A percentile compares a stretch with the other conserved stretches of the same genome.
These are phyloP conservation scores for Peltaster fructicola DNA, from an alignment of 2,329 filamentous ascomycete genomes.

Conservation along the genomic window DNA sequence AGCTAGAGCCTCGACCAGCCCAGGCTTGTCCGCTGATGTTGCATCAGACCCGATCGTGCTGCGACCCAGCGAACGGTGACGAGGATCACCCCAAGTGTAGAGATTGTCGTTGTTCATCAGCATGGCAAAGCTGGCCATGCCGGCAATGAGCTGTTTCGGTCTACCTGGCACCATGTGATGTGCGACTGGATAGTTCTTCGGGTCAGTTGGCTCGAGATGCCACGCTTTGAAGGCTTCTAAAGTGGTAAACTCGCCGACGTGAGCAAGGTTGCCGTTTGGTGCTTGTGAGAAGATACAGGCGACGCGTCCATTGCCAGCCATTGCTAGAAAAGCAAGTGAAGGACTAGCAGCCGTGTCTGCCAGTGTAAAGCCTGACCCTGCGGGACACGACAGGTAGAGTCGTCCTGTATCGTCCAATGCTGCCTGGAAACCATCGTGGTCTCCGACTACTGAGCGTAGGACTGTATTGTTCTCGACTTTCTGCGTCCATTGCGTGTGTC, in stretches of 20 bases:
- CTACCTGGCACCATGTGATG: constrained; percentile 15
- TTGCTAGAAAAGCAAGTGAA: constrained; percentile 10
- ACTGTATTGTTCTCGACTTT: constrained; percentile 2
- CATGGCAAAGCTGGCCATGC: constrained; percentile 22
- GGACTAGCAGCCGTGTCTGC: too few relatives aligned
- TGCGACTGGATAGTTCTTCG: constrained; percentile 8
- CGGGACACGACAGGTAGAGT: constrained; percentile 5
- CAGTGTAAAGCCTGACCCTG: constrained; percentile 1
- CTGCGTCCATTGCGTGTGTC: constrained; percentile 1
- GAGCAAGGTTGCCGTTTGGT: constrained; percentile 10
- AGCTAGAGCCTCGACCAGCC: constrained; percentile 30
- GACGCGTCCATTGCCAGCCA: constrained; percentile 14
- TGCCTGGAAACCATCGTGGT: constrained; percentile 17
- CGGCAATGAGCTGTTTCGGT: constrained; percentile 17
- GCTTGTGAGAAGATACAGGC: constrained; percentile 14
- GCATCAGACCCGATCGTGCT: constrained; percentile 20
- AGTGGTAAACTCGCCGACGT: constrained; percentile 13
- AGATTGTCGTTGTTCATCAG: constrained; percentile 21
- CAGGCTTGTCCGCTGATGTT: constrained; percentile 30
- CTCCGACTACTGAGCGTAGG: constrained; percentile 10
- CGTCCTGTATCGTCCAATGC: constrained; percentile 11
- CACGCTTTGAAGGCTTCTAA: constrained; percentile 12
- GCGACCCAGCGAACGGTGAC: constrained; percentile 42
- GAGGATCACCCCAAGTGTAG: constrained; percentile 37
- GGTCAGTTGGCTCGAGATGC: constrained; percentile 11